phyloP scores from a whole-genome alignment of 2,329 filamentous ascomycete genomes.

The Septoria petroselini region DNA sequence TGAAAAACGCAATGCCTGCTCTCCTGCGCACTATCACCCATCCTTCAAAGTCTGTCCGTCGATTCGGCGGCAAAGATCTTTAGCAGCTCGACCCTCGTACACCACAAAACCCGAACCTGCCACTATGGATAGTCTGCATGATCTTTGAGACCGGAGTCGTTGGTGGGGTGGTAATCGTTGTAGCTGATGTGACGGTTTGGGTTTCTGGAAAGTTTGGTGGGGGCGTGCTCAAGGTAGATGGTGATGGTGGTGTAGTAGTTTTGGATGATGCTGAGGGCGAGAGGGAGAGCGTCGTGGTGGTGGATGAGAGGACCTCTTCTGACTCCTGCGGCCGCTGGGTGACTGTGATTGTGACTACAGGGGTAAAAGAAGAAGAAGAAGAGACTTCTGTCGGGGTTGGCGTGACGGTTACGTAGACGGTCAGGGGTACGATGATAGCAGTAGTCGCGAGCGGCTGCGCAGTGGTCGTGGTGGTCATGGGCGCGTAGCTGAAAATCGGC shows the following conservation, averaged over 20 bases:
- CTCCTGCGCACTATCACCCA: too few species aligned
- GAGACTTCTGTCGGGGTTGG: conserved; percentile 9
- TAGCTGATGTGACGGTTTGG: too few species aligned
- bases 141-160: not conserved
- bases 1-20: too few species aligned
- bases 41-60: too few species aligned
- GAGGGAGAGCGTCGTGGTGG: too few species aligned
- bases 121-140: not conserved
- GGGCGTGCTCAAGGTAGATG: too few species aligned
- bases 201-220: too few species aligned
- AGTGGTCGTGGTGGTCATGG: conserved; percentile 8
- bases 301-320: too few species aligned
- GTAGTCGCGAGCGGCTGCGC: not conserved
- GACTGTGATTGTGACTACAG: conserved; percentile 5
- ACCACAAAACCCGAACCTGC: not conserved
- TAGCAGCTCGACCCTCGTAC: not conserved
- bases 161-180: too few species aligned
- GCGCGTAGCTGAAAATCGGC: conserved; percentile 5
- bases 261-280: too few species aligned
- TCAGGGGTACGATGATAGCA: conserved; percentile 1
- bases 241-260: too few species aligned
- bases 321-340: not conserved
- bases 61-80: too few species aligned
- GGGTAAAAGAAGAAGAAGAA: not conserved
- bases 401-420: conserved; percentile 17